Conservation (phyloP, 176 grass and related monocot species). For the Aechmea fasciata region DNA sequence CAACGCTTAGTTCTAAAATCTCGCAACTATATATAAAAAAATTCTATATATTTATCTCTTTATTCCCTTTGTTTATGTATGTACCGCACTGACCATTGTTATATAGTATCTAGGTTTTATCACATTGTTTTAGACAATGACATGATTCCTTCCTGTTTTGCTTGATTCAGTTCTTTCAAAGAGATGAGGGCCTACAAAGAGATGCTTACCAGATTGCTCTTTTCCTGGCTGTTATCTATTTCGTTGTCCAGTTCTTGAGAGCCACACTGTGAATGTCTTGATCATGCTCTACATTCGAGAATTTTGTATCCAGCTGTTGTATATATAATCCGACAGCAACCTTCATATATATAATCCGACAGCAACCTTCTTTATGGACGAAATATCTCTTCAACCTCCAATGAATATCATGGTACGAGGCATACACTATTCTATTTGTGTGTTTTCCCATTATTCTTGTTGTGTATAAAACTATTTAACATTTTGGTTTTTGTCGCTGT, state of each 20-base stretch:
- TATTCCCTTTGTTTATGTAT: conserved; percentile 1
- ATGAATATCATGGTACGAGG: background rate
- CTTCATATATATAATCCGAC: background rate
- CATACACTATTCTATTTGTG: background rate
- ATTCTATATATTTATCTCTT: background rate
- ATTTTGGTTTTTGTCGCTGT: background rate
- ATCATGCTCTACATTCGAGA: background rate
- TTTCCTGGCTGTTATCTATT: conserved; percentile 70
- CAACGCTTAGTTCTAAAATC: too few relatives aligned
- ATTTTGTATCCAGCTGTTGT: background rate
- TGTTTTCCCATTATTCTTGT: background rate
- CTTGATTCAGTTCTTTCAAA: conserved; percentile 73
- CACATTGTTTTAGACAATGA: background rate
- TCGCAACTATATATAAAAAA: background rate
- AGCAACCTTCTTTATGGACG: background rate
- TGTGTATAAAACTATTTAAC: background rate
- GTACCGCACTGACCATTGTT: too few relatives aligned
- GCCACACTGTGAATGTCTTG: conserved; percentile 36
- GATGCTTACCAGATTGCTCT: conserved; percentile 84
- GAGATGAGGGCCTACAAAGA: conserved; percentile 55
- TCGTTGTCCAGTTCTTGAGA: conserved; percentile 77
- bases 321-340: background rate
- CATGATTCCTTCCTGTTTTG: background rate
- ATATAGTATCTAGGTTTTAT: too few relatives aligned
- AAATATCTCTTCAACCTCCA: background rate